phyloP scores from a whole-genome alignment of 2,329 filamentous ascomycete species.

The Aspergillus piperis region DNA sequence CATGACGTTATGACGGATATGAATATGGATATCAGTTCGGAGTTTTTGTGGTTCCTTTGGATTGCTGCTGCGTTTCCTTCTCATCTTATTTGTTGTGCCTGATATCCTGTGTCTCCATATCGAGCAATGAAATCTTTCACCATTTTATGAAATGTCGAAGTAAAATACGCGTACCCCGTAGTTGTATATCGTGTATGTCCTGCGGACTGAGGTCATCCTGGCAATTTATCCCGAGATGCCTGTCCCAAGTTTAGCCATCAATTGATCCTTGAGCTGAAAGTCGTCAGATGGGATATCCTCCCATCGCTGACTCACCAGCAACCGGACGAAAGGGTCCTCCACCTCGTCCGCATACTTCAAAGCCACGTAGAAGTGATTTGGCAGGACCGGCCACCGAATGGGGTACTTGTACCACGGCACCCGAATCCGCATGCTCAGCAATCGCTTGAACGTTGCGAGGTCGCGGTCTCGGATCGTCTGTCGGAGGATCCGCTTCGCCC shows the following conservation, averaged over 20 bases:
- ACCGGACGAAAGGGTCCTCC: constrained; percentile 38
- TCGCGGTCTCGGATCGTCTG: constrained; percentile 40
- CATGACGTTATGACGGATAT: constrained; percentile 14
- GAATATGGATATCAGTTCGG: too few species aligned
- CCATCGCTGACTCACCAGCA: constrained; percentile 37
- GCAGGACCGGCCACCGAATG: constrained; percentile 36
- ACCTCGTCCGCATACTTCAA: constrained; percentile 28
- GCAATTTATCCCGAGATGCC: background rate
- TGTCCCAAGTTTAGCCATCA: constrained; percentile 25
- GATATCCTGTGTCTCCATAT: background rate
- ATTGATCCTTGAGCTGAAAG: constrained; percentile 23
- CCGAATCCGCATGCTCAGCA: constrained; percentile 35
- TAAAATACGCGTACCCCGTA: background rate
- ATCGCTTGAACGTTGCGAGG: constrained; percentile 33
- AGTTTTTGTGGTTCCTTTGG: too few species aligned
- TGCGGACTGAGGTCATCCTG: background rate
- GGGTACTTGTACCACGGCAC: constrained; percentile 35
- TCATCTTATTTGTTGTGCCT: background rate
- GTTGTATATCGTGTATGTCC: background rate
- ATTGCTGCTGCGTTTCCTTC: too few species aligned
- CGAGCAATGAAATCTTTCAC: too few species aligned
- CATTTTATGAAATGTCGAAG: background rate
- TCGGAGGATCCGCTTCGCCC: constrained; percentile 35
- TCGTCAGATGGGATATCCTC: constrained; percentile 30
- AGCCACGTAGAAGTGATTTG: constrained; percentile 34